Conservation (phyloP, 192 early-diverging fungal species). For the Paraglomus brasilianum region DNA sequence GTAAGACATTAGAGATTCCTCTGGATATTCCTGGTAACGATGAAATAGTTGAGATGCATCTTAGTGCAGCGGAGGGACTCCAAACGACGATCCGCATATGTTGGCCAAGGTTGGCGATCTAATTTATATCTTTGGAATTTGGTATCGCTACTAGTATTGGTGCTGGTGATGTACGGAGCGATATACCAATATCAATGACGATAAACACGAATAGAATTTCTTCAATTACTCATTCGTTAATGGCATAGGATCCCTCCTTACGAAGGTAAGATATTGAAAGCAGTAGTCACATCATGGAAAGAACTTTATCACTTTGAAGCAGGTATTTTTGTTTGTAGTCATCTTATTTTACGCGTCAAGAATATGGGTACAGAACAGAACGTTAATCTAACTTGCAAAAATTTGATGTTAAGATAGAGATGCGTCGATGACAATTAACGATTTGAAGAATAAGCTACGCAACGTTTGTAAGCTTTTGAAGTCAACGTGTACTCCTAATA, state of each 20-base stretch:
- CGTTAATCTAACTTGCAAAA: neutral
- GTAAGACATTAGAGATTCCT: slow-evolving; percentile 8
- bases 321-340: neutral
- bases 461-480: slow-evolving; percentile 19
- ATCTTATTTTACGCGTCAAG: neutral
- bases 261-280: slow-evolving; percentile 11
- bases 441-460: neutral
- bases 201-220: too few relatives aligned
- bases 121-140: neutral
- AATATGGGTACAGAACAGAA: neutral
- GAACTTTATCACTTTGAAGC: neutral
- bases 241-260: slow-evolving; percentile 10
- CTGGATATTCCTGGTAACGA: slow-evolving; percentile 9
- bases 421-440: neutral
- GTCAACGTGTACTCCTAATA: neutral
- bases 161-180: neutral
- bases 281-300: slow-evolving; percentile 15
- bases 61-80: slow-evolving; percentile 8
- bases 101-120: slow-evolving; percentile 21
- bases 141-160: neutral
- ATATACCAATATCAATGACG: too few relatives aligned
- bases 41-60: slow-evolving; percentile 16
- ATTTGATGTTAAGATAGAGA: neutral
- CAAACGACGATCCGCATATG: slow-evolving; percentile 15
- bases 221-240: neutral